Conservation (phyloP, 345 rosid genomes). For the Hibiscus trionum region DNA sequence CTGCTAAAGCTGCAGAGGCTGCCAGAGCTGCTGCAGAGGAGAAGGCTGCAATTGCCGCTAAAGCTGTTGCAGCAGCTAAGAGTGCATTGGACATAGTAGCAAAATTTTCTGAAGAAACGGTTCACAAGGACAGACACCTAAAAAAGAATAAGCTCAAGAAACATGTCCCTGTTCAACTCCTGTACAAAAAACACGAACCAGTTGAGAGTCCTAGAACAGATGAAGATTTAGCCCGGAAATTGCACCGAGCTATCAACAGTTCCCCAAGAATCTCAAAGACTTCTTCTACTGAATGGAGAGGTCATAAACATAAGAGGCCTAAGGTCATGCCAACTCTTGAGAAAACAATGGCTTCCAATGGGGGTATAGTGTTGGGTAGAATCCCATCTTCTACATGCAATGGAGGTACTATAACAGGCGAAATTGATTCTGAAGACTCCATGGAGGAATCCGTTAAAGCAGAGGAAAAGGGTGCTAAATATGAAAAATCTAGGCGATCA, state of each 20-base stretch:
- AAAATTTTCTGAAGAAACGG: constrained; percentile 48
- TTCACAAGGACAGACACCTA: constrained; percentile 33
- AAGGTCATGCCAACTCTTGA: constrained; percentile 31
- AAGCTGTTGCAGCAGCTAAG: constrained; percentile 72
- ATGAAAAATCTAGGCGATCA: constrained; percentile 20
- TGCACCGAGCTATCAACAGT: constrained; percentile 69
- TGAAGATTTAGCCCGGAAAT: constrained; percentile 60
- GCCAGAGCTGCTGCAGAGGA: constrained; percentile 75
- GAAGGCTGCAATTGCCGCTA: constrained; percentile 71
- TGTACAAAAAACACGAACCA: constrained; percentile 60
- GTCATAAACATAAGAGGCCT: constrained; percentile 52
- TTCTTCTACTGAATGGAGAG: constrained; percentile 36
- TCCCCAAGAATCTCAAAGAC: constrained; percentile 75
- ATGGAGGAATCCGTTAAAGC: constrained; percentile 24
- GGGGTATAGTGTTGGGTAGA: constrained; percentile 22
- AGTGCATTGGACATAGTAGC: constrained; percentile 66
- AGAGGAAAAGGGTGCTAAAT: constrained; percentile 27
- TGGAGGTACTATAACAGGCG: constrained; percentile 35
- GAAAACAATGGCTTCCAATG: constrained; percentile 28
- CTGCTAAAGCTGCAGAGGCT: constrained; percentile 48
- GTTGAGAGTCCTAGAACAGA: constrained; percentile 37
- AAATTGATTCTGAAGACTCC: constrained; percentile 39
- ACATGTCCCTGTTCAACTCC: constrained; percentile 78
- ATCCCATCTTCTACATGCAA: constrained; percentile 31
- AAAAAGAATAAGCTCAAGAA: constrained; percentile 78